A percentile compares a stretch with the other conserved stretches of the same genome.
These are phyloP conservation scores for Glycine latifolia DNA, from an alignment of 306 rosid species.

Conservation along the genomic window DNA sequence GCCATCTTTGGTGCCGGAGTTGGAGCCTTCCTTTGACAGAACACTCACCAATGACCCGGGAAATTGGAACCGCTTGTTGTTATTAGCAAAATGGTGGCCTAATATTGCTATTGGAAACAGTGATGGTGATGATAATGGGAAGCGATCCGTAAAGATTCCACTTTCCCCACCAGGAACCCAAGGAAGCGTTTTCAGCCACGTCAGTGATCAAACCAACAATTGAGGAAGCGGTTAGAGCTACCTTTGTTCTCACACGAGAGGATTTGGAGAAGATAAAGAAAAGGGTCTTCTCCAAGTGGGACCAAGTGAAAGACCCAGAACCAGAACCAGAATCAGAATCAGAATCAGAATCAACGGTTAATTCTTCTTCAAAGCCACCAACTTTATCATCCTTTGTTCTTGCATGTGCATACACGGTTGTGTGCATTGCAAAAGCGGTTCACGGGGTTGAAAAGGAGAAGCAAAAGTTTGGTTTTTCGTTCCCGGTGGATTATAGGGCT, in stretches of 20 bases:
- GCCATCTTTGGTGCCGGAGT: background rate
- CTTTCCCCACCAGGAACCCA: background rate
- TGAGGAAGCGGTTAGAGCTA: slow-evolving; percentile 39
- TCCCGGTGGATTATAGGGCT: slow-evolving; percentile 30
- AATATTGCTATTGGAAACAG: too few species aligned
- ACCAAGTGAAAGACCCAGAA: background rate
- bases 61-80: too few species aligned
- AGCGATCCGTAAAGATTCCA: background rate
- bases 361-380: slow-evolving; percentile 16
- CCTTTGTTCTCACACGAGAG: slow-evolving; percentile 39
- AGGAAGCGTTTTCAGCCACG: too few species aligned
- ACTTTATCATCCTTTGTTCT: slow-evolving; percentile 53
- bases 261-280: slow-evolving; percentile 41
- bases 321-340: background rate
- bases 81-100: background rate
- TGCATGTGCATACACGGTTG: slow-evolving; percentile 35
- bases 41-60: background rate
- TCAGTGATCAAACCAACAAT: too few species aligned
- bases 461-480: background rate
- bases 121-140: background rate
- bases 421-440: slow-evolving; percentile 46
- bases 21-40: background rate
- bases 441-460: background rate
- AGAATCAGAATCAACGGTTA: too few species aligned
- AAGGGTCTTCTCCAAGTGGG: slow-evolving; percentile 41